Percentiles rank a stretch among this genome's conserved stretches.
Evolutionary conservation across 1,139 yeast genomes (phyloP).

Genomic region (Maudiozyma humilis): DNA sequence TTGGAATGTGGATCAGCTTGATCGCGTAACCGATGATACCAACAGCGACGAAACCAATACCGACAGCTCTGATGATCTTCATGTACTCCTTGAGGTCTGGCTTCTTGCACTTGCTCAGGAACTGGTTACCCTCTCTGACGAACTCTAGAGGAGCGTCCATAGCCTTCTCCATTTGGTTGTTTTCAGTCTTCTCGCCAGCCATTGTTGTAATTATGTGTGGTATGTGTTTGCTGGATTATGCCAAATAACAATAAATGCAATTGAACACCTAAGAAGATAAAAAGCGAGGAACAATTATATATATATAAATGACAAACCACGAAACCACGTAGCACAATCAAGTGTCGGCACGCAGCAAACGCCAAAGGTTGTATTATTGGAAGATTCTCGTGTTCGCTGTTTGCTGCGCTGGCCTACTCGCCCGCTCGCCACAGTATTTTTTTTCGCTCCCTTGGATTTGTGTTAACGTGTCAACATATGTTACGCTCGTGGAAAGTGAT

Average conservation of each 20-base stretch:
- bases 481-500: background rate
- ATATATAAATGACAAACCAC: background rate
- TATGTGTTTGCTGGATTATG: background rate
- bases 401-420: background rate
- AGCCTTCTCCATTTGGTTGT: constrained; percentile 52
- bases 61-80: constrained; percentile 89
- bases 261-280: background rate
- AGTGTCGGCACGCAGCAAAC: background rate
- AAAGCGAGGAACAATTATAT: background rate
- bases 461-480: background rate
- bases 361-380: background rate
- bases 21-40: constrained; percentile 96
- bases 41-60: constrained; percentile 93
- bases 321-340: background rate
- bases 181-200: constrained; percentile 27
- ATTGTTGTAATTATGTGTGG: constrained; percentile 10
- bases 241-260: background rate
- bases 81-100: constrained; percentile 84
- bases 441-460: background rate
- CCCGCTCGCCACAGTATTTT: background rate
- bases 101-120: constrained; percentile 84
- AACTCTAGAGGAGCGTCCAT: constrained; percentile 88
- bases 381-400: background rate
- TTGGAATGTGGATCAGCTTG: constrained; percentile 91
- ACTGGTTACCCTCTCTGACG: constrained; percentile 81